Evolutionary conservation across 352 stramenopile species (phyloP), one percentile per base, ranked within the genome.

Genomic region (Blastocystis sp.): DNA sequence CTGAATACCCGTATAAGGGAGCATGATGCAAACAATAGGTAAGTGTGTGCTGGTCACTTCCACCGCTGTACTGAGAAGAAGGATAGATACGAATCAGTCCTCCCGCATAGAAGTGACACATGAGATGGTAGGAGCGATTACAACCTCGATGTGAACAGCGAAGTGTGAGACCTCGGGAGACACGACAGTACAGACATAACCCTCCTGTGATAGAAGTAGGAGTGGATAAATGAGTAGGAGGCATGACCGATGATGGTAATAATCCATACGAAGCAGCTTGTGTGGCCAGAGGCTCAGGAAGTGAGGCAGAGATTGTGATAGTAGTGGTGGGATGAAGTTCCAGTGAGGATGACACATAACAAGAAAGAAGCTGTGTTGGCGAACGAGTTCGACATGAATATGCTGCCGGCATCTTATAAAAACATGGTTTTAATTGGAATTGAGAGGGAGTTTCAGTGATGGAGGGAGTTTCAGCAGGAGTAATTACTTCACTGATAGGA

Each of bases 101-200:
- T 33, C 73, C 73, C 24, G 57, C 40, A n/a, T 60, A 54, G 42
- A 44, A 84, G 22, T 84, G 73, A 42, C 73, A 84, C 48, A 44
- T 66, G 0, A 68, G 27, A 24, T 84, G 73, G 24, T 66, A 84
- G 19, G 48, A 37, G 6, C 24, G 27, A 33, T 15, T 22, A 44
- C 73, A 84, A 13, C 37, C 73, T 0, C 24, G 22, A 17, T 30
- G 6, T 4, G 42, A 13, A 40, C 73, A 84, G 1, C 35, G 48
- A 6, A 84, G 27, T 15, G 73, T 66, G 6, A 84, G 19, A 1
- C 73, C 73, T 19, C 4, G 5, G 30, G 73, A 56, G 24, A 84
- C n/a, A 44, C 59, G 73, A 57, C 73, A 84, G 27, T 84, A 84
- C 44, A 53, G 42, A 57, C 73, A 84, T 22, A 84, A 42, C 2